Evolutionary conservation across 2,329 filamentous ascomycete species (phyloP).

Genomic region (Golovinomyces cichoracearum): DNA sequence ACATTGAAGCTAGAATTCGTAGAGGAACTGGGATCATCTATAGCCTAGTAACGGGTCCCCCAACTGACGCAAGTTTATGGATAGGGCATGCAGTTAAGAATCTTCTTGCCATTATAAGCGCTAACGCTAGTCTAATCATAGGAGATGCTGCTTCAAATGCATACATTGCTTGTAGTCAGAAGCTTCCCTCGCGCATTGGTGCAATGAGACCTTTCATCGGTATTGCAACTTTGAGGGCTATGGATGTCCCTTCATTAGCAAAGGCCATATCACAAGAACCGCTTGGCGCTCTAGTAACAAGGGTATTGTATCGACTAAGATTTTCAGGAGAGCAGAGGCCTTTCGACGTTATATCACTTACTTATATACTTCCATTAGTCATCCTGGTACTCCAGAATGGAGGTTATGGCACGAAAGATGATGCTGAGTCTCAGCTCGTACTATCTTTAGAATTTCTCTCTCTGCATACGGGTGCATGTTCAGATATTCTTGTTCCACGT

Average conservation of each 20-base stretch:
- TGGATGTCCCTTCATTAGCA: conserved; percentile 46
- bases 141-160: conserved; percentile 54
- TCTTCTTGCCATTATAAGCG: conserved; percentile 48
- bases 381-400: conserved; percentile 55
- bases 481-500: conserved; percentile 51
- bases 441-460: conserved; percentile 69
- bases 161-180: conserved; percentile 56
- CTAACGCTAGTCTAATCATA: conserved; percentile 56
- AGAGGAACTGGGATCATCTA: conserved; percentile 69
- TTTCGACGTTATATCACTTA: conserved; percentile 66
- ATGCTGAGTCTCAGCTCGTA: conserved; percentile 69
- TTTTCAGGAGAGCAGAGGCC: conserved; percentile 85
- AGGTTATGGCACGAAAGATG: conserved; percentile 52
- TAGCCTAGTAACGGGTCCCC: conserved; percentile 59
- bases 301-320: conserved; percentile 69
- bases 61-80: conserved; percentile 73
- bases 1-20: conserved; percentile 42
- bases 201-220: conserved; percentile 60
- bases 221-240: conserved; percentile 57
- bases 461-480: conserved; percentile 62
- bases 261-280: conserved; percentile 50
- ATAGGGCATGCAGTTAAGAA: conserved; percentile 56
- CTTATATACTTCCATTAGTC: conserved; percentile 63
- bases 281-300: conserved; percentile 61
- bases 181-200: conserved; percentile 46